Evolutionary conservation across 768 basidiomycete genomes (phyloP), one percentile per base, ranked within the genome.

Genomic region (Panaeolus cyanescens): DNA sequence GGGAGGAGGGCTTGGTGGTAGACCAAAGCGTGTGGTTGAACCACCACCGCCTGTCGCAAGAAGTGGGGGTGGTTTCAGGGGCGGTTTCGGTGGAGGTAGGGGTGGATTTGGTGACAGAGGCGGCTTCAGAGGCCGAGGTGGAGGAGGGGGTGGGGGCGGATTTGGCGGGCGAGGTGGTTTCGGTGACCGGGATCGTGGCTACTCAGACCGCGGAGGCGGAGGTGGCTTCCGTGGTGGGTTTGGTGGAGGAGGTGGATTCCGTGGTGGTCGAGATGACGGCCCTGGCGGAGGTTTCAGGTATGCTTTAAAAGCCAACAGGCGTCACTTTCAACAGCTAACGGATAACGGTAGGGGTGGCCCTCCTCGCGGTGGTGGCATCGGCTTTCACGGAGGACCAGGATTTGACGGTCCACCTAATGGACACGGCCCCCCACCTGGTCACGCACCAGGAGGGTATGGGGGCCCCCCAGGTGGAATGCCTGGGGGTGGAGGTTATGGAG

Each of bases 1-100:
- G 0, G 97, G 96, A 19, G 97, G 97, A n/a, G 97, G 97, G 5
- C 83, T 99, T n/a, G 97, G 97, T n/a, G 97, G 97, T 28, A 85
- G 96, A 61, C 95, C 96, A 19, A 99, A 99, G 73, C 88, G 87
- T 4, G 86, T 85, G 0, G 65, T 75, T 19, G 68, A 76, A 9
- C 66, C 72, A 5, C 66, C 74, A 12, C 71, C 77, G 33, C 70
- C 80, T 3, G 59, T 74, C 28, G 70, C 77, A 60, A 77, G 80
- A 30, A 85, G 85, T 12, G 82, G 79, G 8, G 76, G 77, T 20
- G 75, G 81, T 12, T 77, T 81, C 30, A 75, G 78, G 15, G 71
- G 79, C 33, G 77, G 78, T 1, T 76, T 79, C 12, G 86, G 85
- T 20, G 74, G 76, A 32, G 75, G 78, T 20, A 71, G 80, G 32